Evolutionary conservation across 352 stramenopile species (phyloP).

Genomic region (Phytopythium kandeliae): DNA sequence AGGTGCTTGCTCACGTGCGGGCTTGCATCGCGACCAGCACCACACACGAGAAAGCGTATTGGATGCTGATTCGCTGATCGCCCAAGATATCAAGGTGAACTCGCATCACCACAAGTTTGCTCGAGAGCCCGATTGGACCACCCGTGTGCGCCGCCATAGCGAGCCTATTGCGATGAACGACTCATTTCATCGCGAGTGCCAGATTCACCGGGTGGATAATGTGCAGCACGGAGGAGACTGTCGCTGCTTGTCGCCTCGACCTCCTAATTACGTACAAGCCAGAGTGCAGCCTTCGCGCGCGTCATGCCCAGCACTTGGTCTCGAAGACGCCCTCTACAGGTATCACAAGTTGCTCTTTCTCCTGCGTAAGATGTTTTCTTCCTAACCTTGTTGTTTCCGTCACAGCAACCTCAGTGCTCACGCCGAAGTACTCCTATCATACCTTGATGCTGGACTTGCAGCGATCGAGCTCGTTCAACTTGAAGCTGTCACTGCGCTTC

Average conservation of each 20-base stretch:
- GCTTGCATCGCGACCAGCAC: not conserved
- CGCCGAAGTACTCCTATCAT: conserved; percentile 45
- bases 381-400: not conserved
- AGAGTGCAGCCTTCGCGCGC: not conserved
- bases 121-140: not conserved
- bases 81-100: not conserved
- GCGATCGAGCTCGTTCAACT: conserved; percentile 37
- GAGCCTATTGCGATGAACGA: not conserved
- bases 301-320: not conserved
- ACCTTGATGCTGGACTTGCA: conserved; percentile 36
- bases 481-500: conserved; percentile 38
- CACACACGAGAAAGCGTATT: not conserved
- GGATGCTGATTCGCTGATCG: not conserved
- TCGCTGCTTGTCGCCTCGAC: not conserved
- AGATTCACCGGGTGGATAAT: not conserved
- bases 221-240: conserved; percentile 1
- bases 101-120: not conserved
- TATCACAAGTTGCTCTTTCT: not conserved
- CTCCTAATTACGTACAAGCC: not conserved
- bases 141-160: not conserved
- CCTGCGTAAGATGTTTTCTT: not conserved
- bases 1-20: not conserved
- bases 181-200: not conserved
- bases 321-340: conserved; percentile 28
- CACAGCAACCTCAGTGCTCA: conserved; percentile 42